A percentile compares a stretch with the other conserved stretches of the same genome.
Evolutionary conservation across 257 asterid genomes (phyloP).

Genomic region (Linderniella brevidens): DNA sequence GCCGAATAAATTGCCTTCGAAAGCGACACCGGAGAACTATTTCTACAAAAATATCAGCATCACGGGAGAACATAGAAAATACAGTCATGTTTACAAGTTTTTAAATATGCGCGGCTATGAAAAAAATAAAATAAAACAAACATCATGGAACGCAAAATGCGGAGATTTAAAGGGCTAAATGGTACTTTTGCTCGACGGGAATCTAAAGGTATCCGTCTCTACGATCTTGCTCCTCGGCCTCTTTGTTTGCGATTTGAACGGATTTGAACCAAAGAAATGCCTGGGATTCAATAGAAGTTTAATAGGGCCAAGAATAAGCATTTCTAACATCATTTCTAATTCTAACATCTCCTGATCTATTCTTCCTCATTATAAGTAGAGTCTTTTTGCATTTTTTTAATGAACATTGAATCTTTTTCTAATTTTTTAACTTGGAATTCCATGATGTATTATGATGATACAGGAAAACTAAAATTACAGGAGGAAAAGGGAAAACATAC

Average conservation of each 20-base stretch:
- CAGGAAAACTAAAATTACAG: background rate
- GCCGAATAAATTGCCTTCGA: no score
- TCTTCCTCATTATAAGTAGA: background rate
- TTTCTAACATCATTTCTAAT: no score
- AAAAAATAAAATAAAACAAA: no score
- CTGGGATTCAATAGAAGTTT: conserved; percentile 21
- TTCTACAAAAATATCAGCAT: no score
- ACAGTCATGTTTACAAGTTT: no score
- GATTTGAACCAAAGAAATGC: conserved; percentile 94
- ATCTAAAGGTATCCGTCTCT: conserved; percentile 65
- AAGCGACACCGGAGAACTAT: no score
- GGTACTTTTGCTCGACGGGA: no score
- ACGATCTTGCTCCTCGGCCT: conserved; percentile 91
- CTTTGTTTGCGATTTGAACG: conserved; percentile 78
- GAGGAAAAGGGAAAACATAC: conserved; percentile 21
- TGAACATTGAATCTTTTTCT: no score
- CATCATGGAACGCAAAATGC: background rate
- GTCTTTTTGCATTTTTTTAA: no score
- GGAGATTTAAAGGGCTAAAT: background rate
- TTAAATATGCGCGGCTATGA: no score
- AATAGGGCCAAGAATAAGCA: background rate
- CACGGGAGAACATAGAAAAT: no score
- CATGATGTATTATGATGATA: background rate
- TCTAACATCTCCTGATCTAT: no score
- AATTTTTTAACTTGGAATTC: background rate